Conservation (phyloP, 169 alveolate species). For the Plasmodium ovale region DNA sequence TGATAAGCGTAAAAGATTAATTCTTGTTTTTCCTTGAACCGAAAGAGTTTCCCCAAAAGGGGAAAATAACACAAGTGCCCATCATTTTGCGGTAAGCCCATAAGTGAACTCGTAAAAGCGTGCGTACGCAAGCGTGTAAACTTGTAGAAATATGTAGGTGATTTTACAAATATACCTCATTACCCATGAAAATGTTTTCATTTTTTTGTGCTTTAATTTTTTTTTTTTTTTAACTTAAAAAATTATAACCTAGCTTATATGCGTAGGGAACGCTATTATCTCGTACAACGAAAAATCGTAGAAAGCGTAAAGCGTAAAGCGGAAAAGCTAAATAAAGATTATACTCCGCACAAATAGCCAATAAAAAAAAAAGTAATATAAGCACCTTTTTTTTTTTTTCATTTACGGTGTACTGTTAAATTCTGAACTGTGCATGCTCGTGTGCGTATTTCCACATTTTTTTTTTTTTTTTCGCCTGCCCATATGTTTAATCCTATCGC, state of each 20-base stretch:
- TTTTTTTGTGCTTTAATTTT: background rate
- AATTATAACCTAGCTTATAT: background rate
- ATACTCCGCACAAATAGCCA: too few relatives aligned
- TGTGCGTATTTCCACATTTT: constrained; percentile 21
- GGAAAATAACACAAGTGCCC: too few relatives aligned
- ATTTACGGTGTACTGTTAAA: constrained; percentile 8
- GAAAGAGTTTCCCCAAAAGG: too few relatives aligned
- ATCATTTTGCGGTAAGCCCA: background rate
- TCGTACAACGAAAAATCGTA: too few relatives aligned
- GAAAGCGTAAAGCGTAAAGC: too few relatives aligned
- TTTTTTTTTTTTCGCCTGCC: background rate
- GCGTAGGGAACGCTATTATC: background rate
- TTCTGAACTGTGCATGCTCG: background rate
- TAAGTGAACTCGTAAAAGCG: background rate
- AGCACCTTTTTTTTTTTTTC: constrained; percentile 6
- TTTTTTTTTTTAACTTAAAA: too few relatives aligned
- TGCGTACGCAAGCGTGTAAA: background rate
- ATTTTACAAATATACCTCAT: too few relatives aligned
- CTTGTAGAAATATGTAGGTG: background rate
- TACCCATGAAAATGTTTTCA: background rate
- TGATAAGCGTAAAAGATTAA: background rate
- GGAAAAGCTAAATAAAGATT: too few relatives aligned
- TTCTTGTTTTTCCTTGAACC: too few relatives aligned
- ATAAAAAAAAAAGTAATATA: too few relatives aligned
- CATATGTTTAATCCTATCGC: background rate